Conservation (phyloP, 805 yeast species). For the Nakazawaea laoshanensis region DNA sequence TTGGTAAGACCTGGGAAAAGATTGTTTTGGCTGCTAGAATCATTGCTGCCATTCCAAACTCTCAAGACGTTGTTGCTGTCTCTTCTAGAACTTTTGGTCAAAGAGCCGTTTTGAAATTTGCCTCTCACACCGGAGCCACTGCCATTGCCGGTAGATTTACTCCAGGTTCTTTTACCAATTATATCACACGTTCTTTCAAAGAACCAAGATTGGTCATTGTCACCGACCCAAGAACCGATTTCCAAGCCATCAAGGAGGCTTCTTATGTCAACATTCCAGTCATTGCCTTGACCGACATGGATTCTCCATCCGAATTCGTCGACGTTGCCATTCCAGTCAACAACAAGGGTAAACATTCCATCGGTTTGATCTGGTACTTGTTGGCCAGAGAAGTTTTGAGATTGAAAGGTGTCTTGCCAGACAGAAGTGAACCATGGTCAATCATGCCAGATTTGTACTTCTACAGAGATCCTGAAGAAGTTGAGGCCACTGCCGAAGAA, state of each 20-base stretch:
- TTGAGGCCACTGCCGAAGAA: slow-evolving; percentile 64
- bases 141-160: slow-evolving; percentile 99
- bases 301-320: slow-evolving; percentile 97
- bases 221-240: slow-evolving; percentile 99
- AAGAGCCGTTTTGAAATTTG: slow-evolving; percentile 99
- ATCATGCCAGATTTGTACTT: slow-evolving; percentile 99
- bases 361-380: slow-evolving; percentile 99
- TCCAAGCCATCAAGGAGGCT: slow-evolving; percentile 99
- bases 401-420: slow-evolving; percentile 94
- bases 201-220: slow-evolving; percentile 99
- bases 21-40: slow-evolving; percentile 99
- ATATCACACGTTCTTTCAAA: slow-evolving; percentile 99
- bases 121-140: slow-evolving; percentile 99
- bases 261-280: slow-evolving; percentile 99
- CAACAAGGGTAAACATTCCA: slow-evolving; percentile 99
- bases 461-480: slow-evolving; percentile 99
- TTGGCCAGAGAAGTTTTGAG: slow-evolving; percentile 98
- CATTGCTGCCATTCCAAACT: slow-evolving; percentile 98
- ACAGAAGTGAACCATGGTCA: slow-evolving; percentile 96
- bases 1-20: slow-evolving; percentile 99
- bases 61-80: slow-evolving; percentile 97
- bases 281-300: slow-evolving; percentile 97
- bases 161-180: slow-evolving; percentile 99
- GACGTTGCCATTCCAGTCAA: slow-evolving; percentile 99
- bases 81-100: slow-evolving; percentile 99